phyloP scores from a whole-genome alignment of 768 basidiomycete genomes.

The Sistotremastrum suecicum region DNA sequence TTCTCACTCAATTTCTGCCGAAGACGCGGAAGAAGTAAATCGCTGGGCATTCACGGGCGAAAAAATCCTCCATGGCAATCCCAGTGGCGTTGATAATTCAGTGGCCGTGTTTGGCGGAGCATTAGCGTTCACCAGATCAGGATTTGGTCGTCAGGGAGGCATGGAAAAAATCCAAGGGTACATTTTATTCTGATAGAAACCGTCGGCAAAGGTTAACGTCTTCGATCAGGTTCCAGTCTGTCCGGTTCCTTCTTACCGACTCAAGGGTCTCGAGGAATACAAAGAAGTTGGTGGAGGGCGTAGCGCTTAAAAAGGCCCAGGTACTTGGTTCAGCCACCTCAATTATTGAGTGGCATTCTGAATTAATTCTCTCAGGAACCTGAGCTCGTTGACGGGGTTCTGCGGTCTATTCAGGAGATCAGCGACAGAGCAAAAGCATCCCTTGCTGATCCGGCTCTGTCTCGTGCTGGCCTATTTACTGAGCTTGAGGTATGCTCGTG shows the following conservation, averaged over 20 bases:
- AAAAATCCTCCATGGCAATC: slow-evolving; percentile 94
- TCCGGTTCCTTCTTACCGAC: slow-evolving; percentile 84
- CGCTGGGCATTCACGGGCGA: slow-evolving; percentile 89
- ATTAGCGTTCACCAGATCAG: slow-evolving; percentile 72
- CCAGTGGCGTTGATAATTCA: slow-evolving; percentile 95
- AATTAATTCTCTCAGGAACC: slow-evolving; percentile 47
- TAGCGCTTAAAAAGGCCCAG: slow-evolving; percentile 51
- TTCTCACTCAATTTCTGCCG: slow-evolving; percentile 46
- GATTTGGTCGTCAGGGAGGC: slow-evolving; percentile 62
- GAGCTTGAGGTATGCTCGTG: slow-evolving; percentile 50
- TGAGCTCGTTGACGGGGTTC: slow-evolving; percentile 62
- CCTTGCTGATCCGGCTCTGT: slow-evolving; percentile 59
- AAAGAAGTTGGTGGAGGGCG: slow-evolving; percentile 86
- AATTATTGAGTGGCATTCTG: neutral
- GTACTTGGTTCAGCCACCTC: slow-evolving; percentile 22
- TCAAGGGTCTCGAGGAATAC: slow-evolving; percentile 90
- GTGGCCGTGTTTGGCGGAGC: slow-evolving; percentile 89
- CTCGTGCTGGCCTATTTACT: slow-evolving; percentile 48
- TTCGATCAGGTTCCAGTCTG: slow-evolving; percentile 64
- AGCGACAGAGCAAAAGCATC: slow-evolving; percentile 67
- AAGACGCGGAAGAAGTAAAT: slow-evolving; percentile 70
- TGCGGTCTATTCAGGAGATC: slow-evolving; percentile 73
- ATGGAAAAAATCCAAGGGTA: slow-evolving; percentile 82
- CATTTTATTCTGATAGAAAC: slow-evolving; percentile 13
- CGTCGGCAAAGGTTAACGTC: neutral